Base-by-base conservation (phyloP, 208 protist genomes). In the Trypanosoma avium region DNA sequence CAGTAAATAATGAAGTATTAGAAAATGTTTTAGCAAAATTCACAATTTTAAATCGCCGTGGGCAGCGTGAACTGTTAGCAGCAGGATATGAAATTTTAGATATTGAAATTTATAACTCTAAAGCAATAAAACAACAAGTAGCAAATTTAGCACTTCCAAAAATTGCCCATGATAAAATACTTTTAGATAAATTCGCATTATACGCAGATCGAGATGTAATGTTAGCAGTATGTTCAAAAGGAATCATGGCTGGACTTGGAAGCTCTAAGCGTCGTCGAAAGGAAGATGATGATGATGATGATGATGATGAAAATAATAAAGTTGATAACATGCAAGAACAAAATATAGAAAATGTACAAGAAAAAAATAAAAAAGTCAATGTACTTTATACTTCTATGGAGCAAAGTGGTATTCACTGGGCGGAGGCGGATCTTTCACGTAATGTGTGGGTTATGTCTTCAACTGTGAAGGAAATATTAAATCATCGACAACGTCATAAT, bases 51-150 rank as follows among this genome's bases (percentile, higher is more conserved):
- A 69, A 68, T 64, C 49, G 30, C 21, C 64, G 63, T 33, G 63
- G 64, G 45, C 57, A 70, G 71, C 42, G 35, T 4, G 83, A 90
- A 55, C 70, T 90, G 8, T 33, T 54, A 21, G 77, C 55, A 26
- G 75, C 62, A n/a, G 84, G 80, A 1, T 90, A 81, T 46, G 55
- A 75, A 22, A 35, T 86, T 10, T 62, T 90, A 26, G 67, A 84
- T 30, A 46, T 90, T 22, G 81, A 84, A 26, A 55, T 43, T 33
- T 90, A 77, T 36, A 60, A 35, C 13, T 81, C 77, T 48, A 85
- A 70, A 19, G 58, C 66, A 27, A 43, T 67, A 30, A 74, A 71
- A 38, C 77, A 81, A 42, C 70, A 72, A 35, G 84, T 82, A 9
- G 80, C 61, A 7, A 84, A 90, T 61, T 59, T 77, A 4, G 84